These are phyloP conservation scores for Adenanthera pavonina DNA, from an alignment of 306 rosid genomes.

Conservation along the genomic window DNA sequence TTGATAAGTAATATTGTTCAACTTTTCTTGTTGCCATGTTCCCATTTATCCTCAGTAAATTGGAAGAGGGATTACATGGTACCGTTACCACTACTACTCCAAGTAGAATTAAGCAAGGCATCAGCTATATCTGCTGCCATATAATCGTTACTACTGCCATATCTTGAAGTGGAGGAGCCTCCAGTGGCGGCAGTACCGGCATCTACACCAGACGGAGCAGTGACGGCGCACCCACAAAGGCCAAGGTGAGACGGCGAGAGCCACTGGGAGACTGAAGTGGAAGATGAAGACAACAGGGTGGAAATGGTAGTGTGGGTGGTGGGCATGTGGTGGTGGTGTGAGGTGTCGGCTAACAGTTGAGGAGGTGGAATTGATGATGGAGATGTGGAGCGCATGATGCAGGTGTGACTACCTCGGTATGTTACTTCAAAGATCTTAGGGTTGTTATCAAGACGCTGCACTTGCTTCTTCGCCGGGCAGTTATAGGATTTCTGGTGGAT, in stretches of 20 bases:
- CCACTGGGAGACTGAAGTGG: constrained; percentile 23
- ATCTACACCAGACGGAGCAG: background rate
- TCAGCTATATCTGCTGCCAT: constrained; percentile 67
- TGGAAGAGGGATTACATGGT: constrained; percentile 63
- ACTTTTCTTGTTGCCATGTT: constrained; percentile 48
- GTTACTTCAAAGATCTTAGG: constrained; percentile 66
- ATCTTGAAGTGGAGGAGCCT: constrained; percentile 45
- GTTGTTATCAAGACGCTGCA: constrained; percentile 62
- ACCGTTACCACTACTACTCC: constrained; percentile 57
- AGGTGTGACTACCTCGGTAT: constrained; percentile 64
- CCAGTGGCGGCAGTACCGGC: background rate
- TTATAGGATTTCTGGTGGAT: constrained; percentile 76
- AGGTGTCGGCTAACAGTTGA: background rate
- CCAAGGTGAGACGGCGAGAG: constrained; percentile 42
- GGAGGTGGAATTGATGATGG: constrained; percentile 61
- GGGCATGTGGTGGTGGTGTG: background rate
- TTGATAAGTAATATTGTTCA: constrained; percentile 14
- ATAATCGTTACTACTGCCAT: constrained; percentile 29
- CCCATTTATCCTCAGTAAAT: constrained; percentile 34
- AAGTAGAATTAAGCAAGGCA: constrained; percentile 64
- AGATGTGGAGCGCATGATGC: constrained; percentile 75
- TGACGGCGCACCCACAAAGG: background rate
- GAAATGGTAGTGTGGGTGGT: constrained; percentile 15
- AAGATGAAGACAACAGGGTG: constrained; percentile 14
- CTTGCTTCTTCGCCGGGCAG: constrained; percentile 79